Base-by-base conservation (phyloP, 257 asterid species). In the Fraxinus cuspidata region DNA sequence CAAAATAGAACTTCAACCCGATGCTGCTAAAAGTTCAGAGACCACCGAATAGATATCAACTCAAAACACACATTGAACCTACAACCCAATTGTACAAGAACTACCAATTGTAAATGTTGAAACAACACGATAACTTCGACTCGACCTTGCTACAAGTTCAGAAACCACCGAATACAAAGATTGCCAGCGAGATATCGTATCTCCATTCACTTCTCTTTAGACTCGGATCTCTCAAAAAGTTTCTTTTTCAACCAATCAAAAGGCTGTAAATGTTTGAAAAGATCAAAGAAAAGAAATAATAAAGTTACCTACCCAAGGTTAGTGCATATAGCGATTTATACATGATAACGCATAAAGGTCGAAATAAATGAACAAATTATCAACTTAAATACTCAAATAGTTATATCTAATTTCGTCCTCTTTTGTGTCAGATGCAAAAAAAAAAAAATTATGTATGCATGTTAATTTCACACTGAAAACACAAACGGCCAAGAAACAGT, bases 241-340 rank as follows among this genome's bases (percentile, higher is more conserved):
- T 96, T 91, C 95, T 92, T 92, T 92, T 80, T 91, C 77, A 94
- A 72, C 91, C 89, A 94, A 89, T 91, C 88, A 72, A 93, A 94
- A 77, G 97, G 97, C 99, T 94, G 97, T 81, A 76, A n/a, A 82
- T 18, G 23, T 8, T 60, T 38, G 34, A 12, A 60, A 60, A 29
- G 12, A 8, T 19, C 63, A 66, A 32, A 32, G 40, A 40, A 68
- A 67, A 31, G 68, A 3, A 21, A 60, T 9, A 7, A 23, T 58
- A 12, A 16, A 23, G 32, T 10, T 60, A 25, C 18, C 29, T 10
- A 21, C 13, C 66, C 29, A 58, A 58, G 15, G 29, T 60, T 60
- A 21, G 68, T 19, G 21, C 1, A 56, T 6, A 56, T 2, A 2
- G 11, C 7, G 11, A 56, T 6, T 56, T 21, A 56, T 19, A 19